Base-by-base conservation (phyloP, 176 grass and related monocot genomes). In the Cocos nucifera region DNA sequence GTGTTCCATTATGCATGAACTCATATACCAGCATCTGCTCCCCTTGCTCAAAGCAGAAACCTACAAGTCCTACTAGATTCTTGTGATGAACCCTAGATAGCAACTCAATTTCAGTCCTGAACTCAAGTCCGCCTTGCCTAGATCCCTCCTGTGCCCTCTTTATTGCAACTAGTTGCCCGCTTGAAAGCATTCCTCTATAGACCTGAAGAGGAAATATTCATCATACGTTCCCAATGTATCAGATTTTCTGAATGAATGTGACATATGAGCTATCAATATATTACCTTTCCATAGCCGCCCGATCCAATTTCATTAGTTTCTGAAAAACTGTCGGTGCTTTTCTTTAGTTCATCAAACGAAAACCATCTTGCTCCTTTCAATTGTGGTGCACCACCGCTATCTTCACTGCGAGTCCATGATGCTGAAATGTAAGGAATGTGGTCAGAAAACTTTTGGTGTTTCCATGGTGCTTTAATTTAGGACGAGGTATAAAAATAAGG, bases 311-410 rank as follows among this genome's bases (percentile, higher is more conserved):
- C 66, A 17, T 84, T 60, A 15, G 10, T 71, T 63, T 72, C 70
- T 59, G 86, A 89, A 69, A 89, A 89, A 75, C 78, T 89, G 50
- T 81, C 75, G 39, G 86, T 89, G 74, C 70, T 72, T 49, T 81
- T 89, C 28, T 75, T 85, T 53, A 89, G 62, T 64, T 89, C 86
- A 15, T 84, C 81, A 15, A 85, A 89, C 17, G 67, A 12, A 64
- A 89, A 89, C 58, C 59, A 75, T 78, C 78, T 72, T 64, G 77
- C 81, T 25, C 81, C 86, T 73, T 84, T 89, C 57, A 89, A 24
- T 9, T 78, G 81, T 50, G 86, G 86, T 19, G 67, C 70, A 4
- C 70, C 76, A 17, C 70, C 78, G 6, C 62, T 77, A 62, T 81
- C 78, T 67, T 74, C 64, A 49, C 70, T 74, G 16, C 30, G 51